These are phyloP conservation scores for Hypomyces rosellus DNA, from an alignment of 2,329 filamentous ascomycete genomes.

Conservation along the genomic window DNA sequence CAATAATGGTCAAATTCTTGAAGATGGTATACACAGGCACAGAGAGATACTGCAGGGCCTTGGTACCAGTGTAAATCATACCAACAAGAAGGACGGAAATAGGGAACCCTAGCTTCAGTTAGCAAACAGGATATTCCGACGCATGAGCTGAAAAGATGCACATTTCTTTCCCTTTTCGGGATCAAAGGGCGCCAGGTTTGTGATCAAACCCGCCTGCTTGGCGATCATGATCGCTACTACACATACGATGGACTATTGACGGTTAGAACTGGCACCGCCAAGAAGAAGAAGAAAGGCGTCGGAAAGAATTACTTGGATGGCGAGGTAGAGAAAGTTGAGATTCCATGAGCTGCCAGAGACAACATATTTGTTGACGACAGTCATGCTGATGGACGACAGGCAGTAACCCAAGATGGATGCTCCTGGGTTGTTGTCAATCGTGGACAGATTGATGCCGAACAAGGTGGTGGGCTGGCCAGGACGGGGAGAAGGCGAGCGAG, in stretches of 20 bases:
- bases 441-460: conserved; percentile 32
- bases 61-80: conserved; percentile 98
- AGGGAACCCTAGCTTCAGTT: conserved; percentile 68
- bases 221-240: conserved; percentile 75
- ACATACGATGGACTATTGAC: conserved; percentile 73
- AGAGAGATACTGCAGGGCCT: conserved; percentile 91
- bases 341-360: conserved; percentile 89
- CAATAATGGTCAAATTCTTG: conserved; percentile 98
- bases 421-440: conserved; percentile 67
- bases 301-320: conserved; percentile 68
- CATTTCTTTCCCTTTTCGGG: conserved; percentile 86
- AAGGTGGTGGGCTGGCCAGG: conserved; percentile 2
- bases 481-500: conserved; percentile 14
- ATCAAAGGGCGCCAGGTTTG: conserved; percentile 75
- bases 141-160: conserved; percentile 37
- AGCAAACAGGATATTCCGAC: conserved; percentile 10
- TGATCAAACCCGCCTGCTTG: conserved; percentile 77
- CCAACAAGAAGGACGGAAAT: conserved; percentile 92
- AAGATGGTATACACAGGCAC: conserved; percentile 99
- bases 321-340: conserved; percentile 90
- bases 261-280: conserved; percentile 11
- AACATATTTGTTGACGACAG: conserved; percentile 99
- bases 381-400: conserved; percentile 96
- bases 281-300: background rate
- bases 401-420: conserved; percentile 87